phyloP scores from a whole-genome alignment of 257 asterid species.

The Fraxinus cuspidata region DNA sequence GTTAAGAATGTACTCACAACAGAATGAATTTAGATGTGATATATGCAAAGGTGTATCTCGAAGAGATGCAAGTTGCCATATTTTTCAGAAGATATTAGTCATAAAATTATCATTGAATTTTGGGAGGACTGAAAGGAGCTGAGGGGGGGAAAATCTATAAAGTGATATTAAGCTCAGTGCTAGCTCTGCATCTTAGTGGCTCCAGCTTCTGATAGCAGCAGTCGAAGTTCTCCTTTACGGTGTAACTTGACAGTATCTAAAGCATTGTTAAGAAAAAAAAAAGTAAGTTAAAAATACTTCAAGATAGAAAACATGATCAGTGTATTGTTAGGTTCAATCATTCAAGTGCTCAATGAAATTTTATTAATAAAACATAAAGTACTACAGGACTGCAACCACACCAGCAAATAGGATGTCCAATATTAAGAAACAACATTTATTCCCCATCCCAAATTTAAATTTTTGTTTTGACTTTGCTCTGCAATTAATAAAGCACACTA shows the following conservation, averaged over 20 bases:
- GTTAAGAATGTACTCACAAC: neutral
- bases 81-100: neutral
- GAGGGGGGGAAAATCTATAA: neutral
- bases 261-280: conserved; percentile 11
- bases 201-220: conserved; percentile 57
- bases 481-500: neutral
- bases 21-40: neutral
- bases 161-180: neutral
- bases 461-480: neutral
- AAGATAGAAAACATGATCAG: neutral
- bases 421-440: no score
- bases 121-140: neutral
- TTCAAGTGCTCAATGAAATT: neutral
- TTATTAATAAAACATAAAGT: no score
- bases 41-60: neutral
- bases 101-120: neutral
- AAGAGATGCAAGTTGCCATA: neutral
- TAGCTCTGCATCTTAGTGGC: conserved; percentile 30
- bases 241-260: conserved; percentile 69
- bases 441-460: neutral
- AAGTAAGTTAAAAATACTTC: neutral
- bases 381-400: no score
- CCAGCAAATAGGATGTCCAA: no score
- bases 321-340: neutral
- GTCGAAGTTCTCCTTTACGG: conserved; percentile 64